Evolutionary conservation across 1,284 basidiomycete species (phyloP), one percentile per base, ranked within the genome.

Genomic region (Sanguinoderma infundibulare): DNA sequence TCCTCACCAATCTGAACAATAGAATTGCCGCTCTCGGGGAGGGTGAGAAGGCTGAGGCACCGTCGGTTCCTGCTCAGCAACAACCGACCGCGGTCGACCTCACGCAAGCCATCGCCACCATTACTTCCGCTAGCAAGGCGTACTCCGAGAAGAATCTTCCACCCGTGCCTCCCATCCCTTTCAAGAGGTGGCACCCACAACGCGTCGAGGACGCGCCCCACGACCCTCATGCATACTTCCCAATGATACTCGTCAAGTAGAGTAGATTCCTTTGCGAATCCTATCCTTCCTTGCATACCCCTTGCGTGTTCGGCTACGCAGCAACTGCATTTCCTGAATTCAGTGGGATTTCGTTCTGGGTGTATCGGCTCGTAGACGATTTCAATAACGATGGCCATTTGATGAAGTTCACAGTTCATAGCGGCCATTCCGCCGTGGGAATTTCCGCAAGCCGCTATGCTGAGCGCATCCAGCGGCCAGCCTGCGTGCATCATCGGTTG

Each of bases 211-310:
- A 90, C 69, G 87, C 92, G 28, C 94, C 94, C 22, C 91, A 92
- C 70, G 87, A 89, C 62, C 86, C 87, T 38, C 72, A 87, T 70
- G 80, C 90, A 12, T 95, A 95, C 76, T 96, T 92, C 81, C 93
- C 94, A 7, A 95, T 96, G 92, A 73, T 82, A 51, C 75, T 94
- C 62, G 91, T 91, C 79, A 91, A 87, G 74, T 95, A 88, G 81
- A 70, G 46, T 63, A 65, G 57, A 59, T 59, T 60, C 60, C 58
- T 40, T 40, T 15, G 34, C 36, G 20, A 36, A 38, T 51, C 14
- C 20, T 32, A 51, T 35, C 49, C 28, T 26, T 10, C n/a, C n/a
- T n/a, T n/a, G n/a, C n/a, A 28, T 6, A n/a, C 42, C 5, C 15
- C 14, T 5, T 46, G 24, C 20, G 14, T 28, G 24, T 12, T 15